Percentiles rank a stretch among this genome's conserved stretches.
phyloP scores from a whole-genome alignment of 257 asterid genomes.

The Scutellaria barbata region DNA sequence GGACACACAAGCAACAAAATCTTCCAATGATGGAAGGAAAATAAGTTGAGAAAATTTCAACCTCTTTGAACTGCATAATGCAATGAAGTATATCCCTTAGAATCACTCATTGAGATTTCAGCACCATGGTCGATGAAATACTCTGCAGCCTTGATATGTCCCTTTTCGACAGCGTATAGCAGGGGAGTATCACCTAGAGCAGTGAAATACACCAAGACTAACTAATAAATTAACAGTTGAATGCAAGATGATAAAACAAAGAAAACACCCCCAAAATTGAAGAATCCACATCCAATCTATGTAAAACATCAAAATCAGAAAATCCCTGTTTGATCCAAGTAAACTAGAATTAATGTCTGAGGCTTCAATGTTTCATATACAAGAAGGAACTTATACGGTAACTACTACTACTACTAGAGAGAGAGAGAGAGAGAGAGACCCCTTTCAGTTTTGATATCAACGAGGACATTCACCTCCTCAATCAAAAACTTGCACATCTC shows the following conservation, averaged over 20 bases:
- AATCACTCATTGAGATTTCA: not conserved
- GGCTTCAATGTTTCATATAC: too few relatives aligned
- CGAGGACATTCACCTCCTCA: constrained; percentile 15
- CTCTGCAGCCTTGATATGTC: constrained; percentile 11
- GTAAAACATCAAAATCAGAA: not conserved
- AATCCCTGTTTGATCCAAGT: not conserved
- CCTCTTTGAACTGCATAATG: constrained; percentile 35
- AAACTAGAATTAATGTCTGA: not conserved
- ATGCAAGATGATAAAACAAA: not conserved
- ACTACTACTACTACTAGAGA: not conserved
- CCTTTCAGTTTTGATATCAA: constrained; percentile 19
- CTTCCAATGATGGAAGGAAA: not conserved
- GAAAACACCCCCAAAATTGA: not conserved
- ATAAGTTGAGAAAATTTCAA: not conserved
- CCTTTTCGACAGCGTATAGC: constrained; percentile 21
- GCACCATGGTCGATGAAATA: constrained; percentile 37
- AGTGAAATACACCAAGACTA: not conserved
- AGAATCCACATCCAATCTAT: not conserved
- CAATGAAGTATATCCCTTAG: constrained; percentile 32
- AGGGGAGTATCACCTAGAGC: constrained; percentile 39
- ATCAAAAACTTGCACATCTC: constrained; percentile 37
- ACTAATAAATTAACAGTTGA: not conserved
- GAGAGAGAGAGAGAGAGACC: constrained; percentile 27
- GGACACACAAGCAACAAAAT: not conserved
- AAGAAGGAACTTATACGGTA: too few relatives aligned